Evolutionary conservation across 495 filamentous ascomycete species (phyloP).

Genomic region (Mycothermus thermophilus): DNA sequence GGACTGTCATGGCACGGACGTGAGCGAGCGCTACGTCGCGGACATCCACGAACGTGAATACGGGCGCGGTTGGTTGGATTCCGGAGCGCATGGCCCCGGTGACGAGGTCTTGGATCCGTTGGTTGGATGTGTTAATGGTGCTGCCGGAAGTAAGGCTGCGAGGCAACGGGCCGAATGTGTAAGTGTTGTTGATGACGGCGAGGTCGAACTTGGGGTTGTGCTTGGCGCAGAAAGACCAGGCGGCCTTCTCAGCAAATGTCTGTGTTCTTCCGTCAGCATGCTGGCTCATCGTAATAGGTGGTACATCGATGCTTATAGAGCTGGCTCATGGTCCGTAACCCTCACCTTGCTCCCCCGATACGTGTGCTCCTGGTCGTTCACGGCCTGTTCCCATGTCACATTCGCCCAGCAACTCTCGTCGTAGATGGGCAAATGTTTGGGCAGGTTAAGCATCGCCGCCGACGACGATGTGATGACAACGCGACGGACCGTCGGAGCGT

Average conservation of each 20-base stretch:
- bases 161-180: slow-evolving; percentile 31
- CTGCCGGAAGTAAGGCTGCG: slow-evolving; percentile 17
- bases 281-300: neutral
- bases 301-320: neutral
- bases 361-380: slow-evolving; percentile 15
- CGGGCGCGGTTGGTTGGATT: slow-evolving; percentile 24
- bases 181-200: slow-evolving; percentile 32
- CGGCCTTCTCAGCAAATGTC: slow-evolving; percentile 31
- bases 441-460: slow-evolving; percentile 25
- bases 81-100: slow-evolving; percentile 17
- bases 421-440: slow-evolving; percentile 25
- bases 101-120: slow-evolving; percentile 27
- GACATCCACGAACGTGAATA: slow-evolving; percentile 37
- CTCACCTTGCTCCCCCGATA: slow-evolving; percentile 30
- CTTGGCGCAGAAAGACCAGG: slow-evolving; percentile 28
- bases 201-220: slow-evolving; percentile 26
- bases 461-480: slow-evolving; percentile 34
- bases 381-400: slow-evolving; percentile 23
- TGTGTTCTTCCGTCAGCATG: slow-evolving; percentile 3
- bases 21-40: slow-evolving; percentile 35
- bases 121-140: slow-evolving; percentile 34
- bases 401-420: slow-evolving; percentile 28
- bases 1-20: slow-evolving; percentile 23
- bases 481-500: slow-evolving; percentile 24
- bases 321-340: neutral